Conservation (phyloP, 1,139 yeast genomes). For the Keqinozyma sinolaborantium region DNA sequence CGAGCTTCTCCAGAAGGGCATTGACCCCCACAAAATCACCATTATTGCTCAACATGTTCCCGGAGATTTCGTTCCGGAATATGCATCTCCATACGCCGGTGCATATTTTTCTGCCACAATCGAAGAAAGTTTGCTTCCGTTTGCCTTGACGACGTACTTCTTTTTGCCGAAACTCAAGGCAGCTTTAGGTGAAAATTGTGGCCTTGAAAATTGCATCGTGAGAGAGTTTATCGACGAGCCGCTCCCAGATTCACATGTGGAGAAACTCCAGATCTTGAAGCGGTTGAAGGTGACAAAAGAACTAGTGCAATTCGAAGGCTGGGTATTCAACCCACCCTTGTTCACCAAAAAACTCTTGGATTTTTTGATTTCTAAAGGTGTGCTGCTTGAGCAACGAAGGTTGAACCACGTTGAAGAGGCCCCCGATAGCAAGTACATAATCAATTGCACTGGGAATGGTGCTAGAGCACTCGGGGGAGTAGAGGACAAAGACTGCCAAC, state of each 20-base stretch:
- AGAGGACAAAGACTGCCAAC: constrained; percentile 45
- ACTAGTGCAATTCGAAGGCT: too few relatives aligned
- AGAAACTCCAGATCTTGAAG: constrained; percentile 2
- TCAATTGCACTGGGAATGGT: constrained; percentile 66
- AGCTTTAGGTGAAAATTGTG: constrained; percentile 20
- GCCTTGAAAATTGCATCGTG: constrained; percentile 8
- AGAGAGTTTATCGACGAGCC: constrained; percentile 9
- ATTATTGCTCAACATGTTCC: constrained; percentile 19
- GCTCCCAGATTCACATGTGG: constrained; percentile 4
- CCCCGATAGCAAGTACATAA: constrained; percentile 35
- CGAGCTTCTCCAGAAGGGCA: constrained; percentile 15
- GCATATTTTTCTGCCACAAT: constrained; percentile 14
- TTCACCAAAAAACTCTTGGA: constrained; percentile 11
- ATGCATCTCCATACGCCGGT: constrained; percentile 24
- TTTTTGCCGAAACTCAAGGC: constrained; percentile 13
- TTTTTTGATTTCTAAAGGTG: constrained; percentile 11
- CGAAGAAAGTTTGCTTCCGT: too few relatives aligned
- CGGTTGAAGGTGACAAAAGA: too few relatives aligned
- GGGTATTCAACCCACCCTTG: constrained; percentile 21
- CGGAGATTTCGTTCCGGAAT: constrained; percentile 18
- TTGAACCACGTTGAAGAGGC: constrained; percentile 9
- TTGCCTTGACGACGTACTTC: too few relatives aligned
- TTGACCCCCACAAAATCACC: constrained; percentile 9
- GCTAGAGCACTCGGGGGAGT: constrained; percentile 55
- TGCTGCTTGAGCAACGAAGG: constrained; percentile 7